Evolutionary conservation across 257 asterid species (phyloP), one percentile per base, ranked within the genome.

Genomic region (Ilex aquifolium): DNA sequence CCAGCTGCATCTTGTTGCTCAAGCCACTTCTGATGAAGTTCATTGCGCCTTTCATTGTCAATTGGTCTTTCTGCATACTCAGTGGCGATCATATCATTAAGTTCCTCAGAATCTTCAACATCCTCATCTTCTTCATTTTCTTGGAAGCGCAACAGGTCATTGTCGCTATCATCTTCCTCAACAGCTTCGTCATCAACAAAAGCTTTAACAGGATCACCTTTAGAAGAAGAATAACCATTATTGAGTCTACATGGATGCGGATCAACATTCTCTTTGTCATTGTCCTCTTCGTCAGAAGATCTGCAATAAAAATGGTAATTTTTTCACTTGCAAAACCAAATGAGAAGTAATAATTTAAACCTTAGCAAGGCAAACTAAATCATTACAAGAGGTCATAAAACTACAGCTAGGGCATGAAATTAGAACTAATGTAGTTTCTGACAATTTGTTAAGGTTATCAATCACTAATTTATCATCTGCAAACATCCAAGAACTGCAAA

Each of bases 1-100:
- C 97, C 97, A 14, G 87, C 85, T 40, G 93, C 97, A 84, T 92
- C 99, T 80, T 89, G 97, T 69, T 85, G 97, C 73, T 87, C 95
- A 71, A 92, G 99, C 99, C 99, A 92, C 80, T 80, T 85, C 67
- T 82, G 95, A 76, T 92, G 99, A 71, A 92, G 96, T 73, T 83
- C 96, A 72, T 85, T 76, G 57, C 99, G 91, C 57, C 58, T 82
- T 67, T 83, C 96, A 30, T 66, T 77, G 60, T 92, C 99, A 53
- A 58, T 40, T 32, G 79, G 75, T 61, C 69, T 82, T 74, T 92
- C 99, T 72, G 86, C 76, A 70, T 64, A 87, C 21, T 64, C 79
- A 42, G 91, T 83, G 64, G 95, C 91, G 62, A 89, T 92, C 59
- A 92, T 83, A 76, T 87, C 89, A 69, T 87, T 77, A 62, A 89